A percentile compares a stretch with the other conserved stretches of the same genome.
Evolutionary conservation across 768 basidiomycete species (phyloP).

Genomic region (Russula olivacea): DNA sequence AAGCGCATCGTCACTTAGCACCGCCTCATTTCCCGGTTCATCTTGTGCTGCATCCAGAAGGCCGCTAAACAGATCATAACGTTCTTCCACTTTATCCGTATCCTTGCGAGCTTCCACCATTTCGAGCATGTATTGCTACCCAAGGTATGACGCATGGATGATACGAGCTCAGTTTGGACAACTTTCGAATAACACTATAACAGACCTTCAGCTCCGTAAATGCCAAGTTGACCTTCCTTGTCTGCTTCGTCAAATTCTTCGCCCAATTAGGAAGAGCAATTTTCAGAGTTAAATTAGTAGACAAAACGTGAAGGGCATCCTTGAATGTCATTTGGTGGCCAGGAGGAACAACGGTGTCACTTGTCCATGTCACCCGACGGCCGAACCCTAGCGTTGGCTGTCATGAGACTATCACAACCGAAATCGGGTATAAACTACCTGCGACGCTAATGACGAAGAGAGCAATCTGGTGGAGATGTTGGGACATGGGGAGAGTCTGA

Average conservation of each 20-base stretch:
- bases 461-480: constrained; percentile 37
- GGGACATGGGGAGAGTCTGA: background rate
- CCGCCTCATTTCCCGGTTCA: constrained; percentile 16
- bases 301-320: constrained; percentile 41
- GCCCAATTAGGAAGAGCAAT: constrained; percentile 38
- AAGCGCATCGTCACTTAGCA: constrained; percentile 20
- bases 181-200: too few relatives aligned
- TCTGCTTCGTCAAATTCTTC: constrained; percentile 33
- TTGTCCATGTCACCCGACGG: constrained; percentile 43
- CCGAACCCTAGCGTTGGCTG: constrained; percentile 41
- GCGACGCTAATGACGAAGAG: constrained; percentile 52
- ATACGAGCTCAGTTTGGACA: background rate
- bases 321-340: constrained; percentile 47
- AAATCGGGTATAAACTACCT: constrained; percentile 24
- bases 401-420: background rate
- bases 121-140: constrained; percentile 28
- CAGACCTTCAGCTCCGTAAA: constrained; percentile 42
- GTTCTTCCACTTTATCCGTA: constrained; percentile 22
- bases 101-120: constrained; percentile 26
- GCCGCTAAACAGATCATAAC: constrained; percentile 28
- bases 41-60: constrained; percentile 25
- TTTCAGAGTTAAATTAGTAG: constrained; percentile 36
- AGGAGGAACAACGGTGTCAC: constrained; percentile 36
- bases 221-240: constrained; percentile 33
- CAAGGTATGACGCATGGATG: background rate